Evolutionary conservation across 257 asterid genomes (phyloP), one percentile per base, ranked within the genome.

Genomic region (Pogostemon cablin): DNA sequence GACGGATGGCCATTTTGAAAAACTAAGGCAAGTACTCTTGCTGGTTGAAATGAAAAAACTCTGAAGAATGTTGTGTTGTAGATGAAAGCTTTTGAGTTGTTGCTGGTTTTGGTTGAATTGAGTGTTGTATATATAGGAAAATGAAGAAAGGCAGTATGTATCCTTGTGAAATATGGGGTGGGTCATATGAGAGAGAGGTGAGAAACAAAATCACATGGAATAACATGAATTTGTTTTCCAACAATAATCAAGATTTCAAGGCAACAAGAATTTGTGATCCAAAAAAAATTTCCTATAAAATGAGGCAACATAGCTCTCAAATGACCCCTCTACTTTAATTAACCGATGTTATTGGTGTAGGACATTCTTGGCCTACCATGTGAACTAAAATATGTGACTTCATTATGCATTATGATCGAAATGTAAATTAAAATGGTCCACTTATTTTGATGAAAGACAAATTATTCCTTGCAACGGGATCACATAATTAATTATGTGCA

Each of bases 141-240:
- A 62, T 3, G 40, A 20, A 15, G 17, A 9, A 37, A 20, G 58
- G 2, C 57, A 0, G 35, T 52, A 15, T 15, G 25, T 20, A 20
- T 20, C 1, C 25, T 20, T 20, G 25, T 20, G 25, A 20, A 20
- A 20, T 1, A 20, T 20, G 25, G 25, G 25, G 25, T 20, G 25
- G 25, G 25, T 4, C 37, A 12, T 17, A 11, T 6, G n/a, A 53
- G 7, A 15, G 11, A 17, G 6, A 7, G 32, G 12, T 43, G 5
- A 54, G 65, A 67, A 61, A 62, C 65, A 34, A 12, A 41, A 61
- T 32, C 57, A 53, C 59, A 65, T 62, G 62, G 35, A 2, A 58
- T 72, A 17, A 59, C 61, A 71, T 66, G 74, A 67, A 66, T 20
- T 67, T 71, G 67, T 68, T 65, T 61, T 54, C 15, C 12, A 46